A percentile compares a stretch with the other conserved stretches of the same genome.
phyloP scores from a whole-genome alignment of 2,329 filamentous ascomycete species.

The Penicillium brevicompactum region DNA sequence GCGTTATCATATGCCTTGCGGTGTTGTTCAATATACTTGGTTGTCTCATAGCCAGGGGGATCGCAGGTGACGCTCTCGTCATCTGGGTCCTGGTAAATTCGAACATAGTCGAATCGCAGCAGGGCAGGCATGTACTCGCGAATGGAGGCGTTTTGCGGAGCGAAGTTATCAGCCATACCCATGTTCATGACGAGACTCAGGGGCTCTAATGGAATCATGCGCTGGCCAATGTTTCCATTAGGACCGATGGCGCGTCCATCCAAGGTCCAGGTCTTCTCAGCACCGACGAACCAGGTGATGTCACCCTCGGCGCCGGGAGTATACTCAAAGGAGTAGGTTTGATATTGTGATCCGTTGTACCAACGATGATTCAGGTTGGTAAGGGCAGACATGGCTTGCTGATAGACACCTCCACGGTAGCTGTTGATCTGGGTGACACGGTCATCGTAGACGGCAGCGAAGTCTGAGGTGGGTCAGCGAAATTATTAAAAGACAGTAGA shows the following conservation, averaged over 20 bases:
- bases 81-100: constrained; percentile 68
- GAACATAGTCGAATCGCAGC: constrained; percentile 70
- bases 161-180: constrained; percentile 70
- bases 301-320: constrained; percentile 60
- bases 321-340: constrained; percentile 66
- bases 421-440: constrained; percentile 59
- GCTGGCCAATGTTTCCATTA: constrained; percentile 70
- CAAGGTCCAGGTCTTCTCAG: constrained; percentile 66
- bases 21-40: constrained; percentile 66
- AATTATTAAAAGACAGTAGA: background rate
- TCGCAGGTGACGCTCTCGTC: constrained; percentile 66
- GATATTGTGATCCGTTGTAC: constrained; percentile 67
- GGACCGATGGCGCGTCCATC: constrained; percentile 62
- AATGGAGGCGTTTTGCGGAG: constrained; percentile 62
- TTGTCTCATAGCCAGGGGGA: constrained; percentile 67
- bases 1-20: constrained; percentile 63
- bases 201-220: constrained; percentile 67
- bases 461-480: constrained; percentile 47
- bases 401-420: constrained; percentile 64
- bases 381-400: constrained; percentile 64
- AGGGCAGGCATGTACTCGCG: constrained; percentile 60
- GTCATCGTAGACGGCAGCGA: constrained; percentile 65
- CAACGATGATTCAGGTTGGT: constrained; percentile 66
- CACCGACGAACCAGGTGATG: constrained; percentile 70
- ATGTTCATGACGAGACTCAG: constrained; percentile 70